phyloP scores from a whole-genome alignment of 2,329 filamentous ascomycete genomes.

The Elsinoe australis region DNA sequence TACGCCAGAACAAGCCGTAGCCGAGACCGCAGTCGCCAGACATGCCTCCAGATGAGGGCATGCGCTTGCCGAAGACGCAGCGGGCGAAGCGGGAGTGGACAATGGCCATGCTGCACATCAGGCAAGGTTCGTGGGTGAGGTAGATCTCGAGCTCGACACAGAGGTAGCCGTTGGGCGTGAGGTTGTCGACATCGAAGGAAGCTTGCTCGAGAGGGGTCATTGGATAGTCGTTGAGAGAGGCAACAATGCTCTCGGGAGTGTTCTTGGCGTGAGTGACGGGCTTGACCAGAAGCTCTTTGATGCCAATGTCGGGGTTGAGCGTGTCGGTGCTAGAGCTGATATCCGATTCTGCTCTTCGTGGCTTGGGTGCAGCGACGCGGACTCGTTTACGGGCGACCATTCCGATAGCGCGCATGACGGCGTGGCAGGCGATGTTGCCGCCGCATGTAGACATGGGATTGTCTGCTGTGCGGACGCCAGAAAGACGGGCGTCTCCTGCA shows the following conservation, averaged over 20 bases:
- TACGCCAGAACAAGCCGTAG: constrained; percentile 59
- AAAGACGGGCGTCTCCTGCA: constrained; percentile 69
- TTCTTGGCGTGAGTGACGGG: constrained; percentile 23
- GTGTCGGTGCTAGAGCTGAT: constrained; percentile 29
- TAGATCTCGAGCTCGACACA: constrained; percentile 92
- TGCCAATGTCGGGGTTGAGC: constrained; percentile 28
- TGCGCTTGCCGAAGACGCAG: constrained; percentile 71
- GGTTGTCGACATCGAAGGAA: constrained; percentile 58
- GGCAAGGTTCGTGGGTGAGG: constrained; percentile 88
- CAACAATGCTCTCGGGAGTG: constrained; percentile 31
- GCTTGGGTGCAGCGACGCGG: constrained; percentile 27
- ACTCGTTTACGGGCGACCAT: constrained; percentile 61
- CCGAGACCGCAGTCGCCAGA: constrained; percentile 56
- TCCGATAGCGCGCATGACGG: constrained; percentile 69
- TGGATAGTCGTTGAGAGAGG: constrained; percentile 60
- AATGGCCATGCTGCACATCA: constrained; percentile 95
- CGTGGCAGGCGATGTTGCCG: constrained; percentile 71
- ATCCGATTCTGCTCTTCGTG: constrained; percentile 24
- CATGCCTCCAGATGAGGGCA: constrained; percentile 74
- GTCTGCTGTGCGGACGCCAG: constrained; percentile 31
- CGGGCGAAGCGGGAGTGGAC: constrained; percentile 87
- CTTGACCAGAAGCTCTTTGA: constrained; percentile 24
- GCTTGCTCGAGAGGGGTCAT: constrained; percentile 58
- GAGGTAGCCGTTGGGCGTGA: constrained; percentile 72
- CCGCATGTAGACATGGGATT: constrained; percentile 27